Evolutionary conservation across 1,284 basidiomycete species (phyloP).

Genomic region (Takashimella koratensis): DNA sequence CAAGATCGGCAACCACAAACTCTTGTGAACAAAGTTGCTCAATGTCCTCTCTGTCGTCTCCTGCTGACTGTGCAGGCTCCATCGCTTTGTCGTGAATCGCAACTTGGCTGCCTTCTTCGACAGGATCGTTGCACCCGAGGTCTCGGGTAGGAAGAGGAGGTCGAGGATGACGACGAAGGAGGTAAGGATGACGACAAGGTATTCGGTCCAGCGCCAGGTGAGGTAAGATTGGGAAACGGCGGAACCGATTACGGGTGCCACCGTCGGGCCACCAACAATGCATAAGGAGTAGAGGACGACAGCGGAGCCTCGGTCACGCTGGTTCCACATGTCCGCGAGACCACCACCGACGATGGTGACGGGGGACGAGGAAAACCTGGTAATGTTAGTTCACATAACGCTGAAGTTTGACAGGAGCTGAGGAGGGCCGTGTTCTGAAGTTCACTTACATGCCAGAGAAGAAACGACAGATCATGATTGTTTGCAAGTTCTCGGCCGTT

Average conservation of each 20-base stretch:
- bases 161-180: conserved; percentile 51
- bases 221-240: conserved; percentile 35
- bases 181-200: conserved; percentile 38
- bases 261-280: conserved; percentile 23
- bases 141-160: conserved; percentile 61
- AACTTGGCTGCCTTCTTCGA: conserved; percentile 59
- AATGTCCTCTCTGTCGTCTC: conserved; percentile 33
- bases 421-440: background rate
- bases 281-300: conserved; percentile 61
- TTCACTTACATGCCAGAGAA: conserved; percentile 23
- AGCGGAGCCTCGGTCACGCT: conserved; percentile 60
- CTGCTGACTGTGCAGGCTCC: conserved; percentile 33
- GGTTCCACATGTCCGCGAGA: conserved; percentile 64
- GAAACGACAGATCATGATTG: conserved; percentile 43
- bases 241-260: conserved; percentile 59
- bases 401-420: conserved; percentile 34
- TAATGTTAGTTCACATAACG: conserved; percentile 38
- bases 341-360: conserved; percentile 56
- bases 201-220: conserved; percentile 48
- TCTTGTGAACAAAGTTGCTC: conserved; percentile 31
- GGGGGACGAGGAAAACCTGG: conserved; percentile 20
- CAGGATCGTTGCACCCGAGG: conserved; percentile 62
- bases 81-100: conserved; percentile 51
- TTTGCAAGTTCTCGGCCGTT: conserved; percentile 40
- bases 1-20: conserved; percentile 34